Conservation (phyloP, 129 eudicot species). For the Tanacetum coccineum region DNA sequence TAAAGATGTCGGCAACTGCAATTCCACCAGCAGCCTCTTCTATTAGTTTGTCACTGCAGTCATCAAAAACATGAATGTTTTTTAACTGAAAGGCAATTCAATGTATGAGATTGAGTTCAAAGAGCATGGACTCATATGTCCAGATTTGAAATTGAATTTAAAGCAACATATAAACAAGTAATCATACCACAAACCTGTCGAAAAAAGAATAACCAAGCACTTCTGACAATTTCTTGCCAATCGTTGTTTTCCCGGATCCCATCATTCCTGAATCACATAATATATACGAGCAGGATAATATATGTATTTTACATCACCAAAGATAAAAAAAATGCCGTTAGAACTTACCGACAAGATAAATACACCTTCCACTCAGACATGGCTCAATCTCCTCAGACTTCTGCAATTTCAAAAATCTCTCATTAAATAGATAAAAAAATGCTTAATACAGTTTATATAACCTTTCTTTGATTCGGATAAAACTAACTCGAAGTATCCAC, state of each 20-base stretch:
- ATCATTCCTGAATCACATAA: constrained; percentile 73
- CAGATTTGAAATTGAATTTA: neutral
- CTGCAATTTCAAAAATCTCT: constrained; percentile 41
- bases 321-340: constrained; percentile 11
- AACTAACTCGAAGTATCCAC: constrained; percentile 2
- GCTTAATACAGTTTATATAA: constrained; percentile 11
- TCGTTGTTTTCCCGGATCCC: constrained; percentile 98
- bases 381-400: constrained; percentile 64
- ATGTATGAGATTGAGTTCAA: neutral
- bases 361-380: constrained; percentile 67
- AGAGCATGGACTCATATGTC: neutral
- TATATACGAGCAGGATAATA: constrained; percentile 12
- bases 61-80: constrained; percentile 26
- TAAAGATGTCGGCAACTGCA: constrained; percentile 83
- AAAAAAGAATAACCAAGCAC: constrained; percentile 73
- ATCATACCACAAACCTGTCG: constrained; percentile 59
- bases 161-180: constrained; percentile 14
- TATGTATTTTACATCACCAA: neutral
- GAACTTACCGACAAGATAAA: constrained; percentile 90
- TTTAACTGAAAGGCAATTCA: constrained; percentile 5
- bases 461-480: neutral
- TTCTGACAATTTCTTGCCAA: constrained; percentile 76
- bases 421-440: constrained; percentile 16
- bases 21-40: constrained; percentile 69
- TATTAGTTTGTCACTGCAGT: constrained; percentile 69